Evolutionary conservation across 805 yeast species (phyloP).

Genomic region (Lipomyces anomalus): DNA sequence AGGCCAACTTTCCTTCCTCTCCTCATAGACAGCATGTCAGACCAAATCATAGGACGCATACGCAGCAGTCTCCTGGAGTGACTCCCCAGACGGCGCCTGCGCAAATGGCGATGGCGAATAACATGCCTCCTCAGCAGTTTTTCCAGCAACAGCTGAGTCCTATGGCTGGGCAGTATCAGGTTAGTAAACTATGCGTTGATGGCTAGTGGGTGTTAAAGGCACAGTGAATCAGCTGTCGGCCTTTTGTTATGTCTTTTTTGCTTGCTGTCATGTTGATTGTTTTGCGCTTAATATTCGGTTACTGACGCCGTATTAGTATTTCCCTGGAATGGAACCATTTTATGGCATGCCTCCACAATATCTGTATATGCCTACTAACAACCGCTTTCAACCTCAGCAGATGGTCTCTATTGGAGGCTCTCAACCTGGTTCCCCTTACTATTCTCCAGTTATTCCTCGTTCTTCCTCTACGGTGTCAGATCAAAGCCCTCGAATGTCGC

Average conservation of each 20-base stretch:
- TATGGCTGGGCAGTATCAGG: background rate
- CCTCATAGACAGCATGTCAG: constrained; percentile 15
- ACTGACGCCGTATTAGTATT: too few relatives aligned
- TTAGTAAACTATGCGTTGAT: too few relatives aligned
- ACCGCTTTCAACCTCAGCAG: background rate
- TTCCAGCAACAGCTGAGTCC: background rate
- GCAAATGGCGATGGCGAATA: constrained; percentile 6
- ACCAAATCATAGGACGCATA: constrained; percentile 4
- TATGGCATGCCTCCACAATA: background rate
- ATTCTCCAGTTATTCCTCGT: background rate
- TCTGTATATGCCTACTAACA: background rate
- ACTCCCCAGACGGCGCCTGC: constrained; percentile 19
- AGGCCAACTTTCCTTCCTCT: background rate
- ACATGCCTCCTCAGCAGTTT: background rate
- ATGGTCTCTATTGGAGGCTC: background rate
- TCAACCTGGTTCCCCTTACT: background rate
- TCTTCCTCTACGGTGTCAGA: constrained; percentile 8
- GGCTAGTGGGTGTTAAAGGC: too few relatives aligned
- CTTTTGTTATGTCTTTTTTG: too few relatives aligned
- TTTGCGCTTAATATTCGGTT: too few relatives aligned
- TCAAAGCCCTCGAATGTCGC: constrained; percentile 10
- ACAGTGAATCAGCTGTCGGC: too few relatives aligned
- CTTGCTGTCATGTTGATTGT: too few relatives aligned
- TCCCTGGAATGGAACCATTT: background rate
- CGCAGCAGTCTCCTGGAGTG: constrained; percentile 19